phyloP scores from a whole-genome alignment of 768 basidiomycete species.

The Suillus americanus region DNA sequence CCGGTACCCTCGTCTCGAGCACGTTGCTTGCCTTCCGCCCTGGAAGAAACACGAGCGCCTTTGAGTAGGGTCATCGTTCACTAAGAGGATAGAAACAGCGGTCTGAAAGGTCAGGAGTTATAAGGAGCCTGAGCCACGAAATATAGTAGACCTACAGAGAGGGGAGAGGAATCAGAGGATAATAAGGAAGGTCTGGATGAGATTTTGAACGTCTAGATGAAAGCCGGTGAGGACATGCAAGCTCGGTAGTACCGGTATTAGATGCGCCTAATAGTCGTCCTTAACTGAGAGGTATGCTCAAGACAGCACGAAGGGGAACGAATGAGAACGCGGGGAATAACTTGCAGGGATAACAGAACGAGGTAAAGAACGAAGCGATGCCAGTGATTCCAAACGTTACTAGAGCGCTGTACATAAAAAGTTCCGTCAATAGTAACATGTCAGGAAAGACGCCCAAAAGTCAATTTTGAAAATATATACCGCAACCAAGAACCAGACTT shows the following conservation, averaged over 20 bases:
- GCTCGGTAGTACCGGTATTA: not conserved
- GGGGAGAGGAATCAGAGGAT: not conserved
- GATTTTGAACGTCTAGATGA: constrained; percentile 1
- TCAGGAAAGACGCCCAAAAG: constrained; percentile 10
- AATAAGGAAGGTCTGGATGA: not conserved
- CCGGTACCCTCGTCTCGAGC: constrained; percentile 43
- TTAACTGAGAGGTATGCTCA: not conserved
- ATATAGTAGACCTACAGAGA: not conserved
- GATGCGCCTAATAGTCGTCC: not conserved
- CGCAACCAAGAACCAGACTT: not conserved
- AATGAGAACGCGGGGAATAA: not conserved
- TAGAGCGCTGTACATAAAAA: constrained; percentile 7
- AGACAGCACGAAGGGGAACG: not conserved
- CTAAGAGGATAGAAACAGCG: not conserved
- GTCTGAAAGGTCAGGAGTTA: not conserved
- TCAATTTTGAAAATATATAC: not conserved
- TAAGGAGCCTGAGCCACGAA: not conserved
- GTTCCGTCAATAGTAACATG: constrained; percentile 3
- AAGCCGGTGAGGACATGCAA: constrained; percentile 4
- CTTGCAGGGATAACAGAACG: not conserved
- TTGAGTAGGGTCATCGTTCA: not conserved
- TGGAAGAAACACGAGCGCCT: constrained; percentile 4
- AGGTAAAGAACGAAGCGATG: not conserved
- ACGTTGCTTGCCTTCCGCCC: constrained; percentile 13
- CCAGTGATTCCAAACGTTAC: not conserved